These are phyloP conservation scores for Hemerocallis citrina DNA, from an alignment of 106 monocot genomes.

Conservation along the genomic window DNA sequence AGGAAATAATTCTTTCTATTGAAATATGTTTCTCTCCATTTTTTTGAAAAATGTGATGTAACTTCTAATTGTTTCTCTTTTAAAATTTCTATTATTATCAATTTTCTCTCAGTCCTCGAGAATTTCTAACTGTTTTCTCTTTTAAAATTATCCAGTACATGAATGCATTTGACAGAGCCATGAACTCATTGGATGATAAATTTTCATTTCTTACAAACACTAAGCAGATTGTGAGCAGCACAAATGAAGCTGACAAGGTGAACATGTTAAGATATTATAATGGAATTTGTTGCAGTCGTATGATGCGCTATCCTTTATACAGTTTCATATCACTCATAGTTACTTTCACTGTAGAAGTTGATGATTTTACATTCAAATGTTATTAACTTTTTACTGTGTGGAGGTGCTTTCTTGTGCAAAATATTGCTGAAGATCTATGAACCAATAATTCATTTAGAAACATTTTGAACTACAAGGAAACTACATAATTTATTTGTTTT, in stretches of 20 bases:
- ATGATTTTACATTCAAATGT: no score
- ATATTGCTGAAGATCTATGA: no score
- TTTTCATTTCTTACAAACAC: constrained; percentile 62
- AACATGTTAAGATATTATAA: neutral
- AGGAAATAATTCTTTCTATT: neutral
- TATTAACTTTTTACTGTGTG: no score
- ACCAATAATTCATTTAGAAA: no score
- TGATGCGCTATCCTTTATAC: no score
- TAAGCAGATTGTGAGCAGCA: constrained; percentile 86
- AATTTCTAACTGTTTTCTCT: neutral
- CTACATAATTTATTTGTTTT: no score
- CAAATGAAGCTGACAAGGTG: constrained; percentile 83
- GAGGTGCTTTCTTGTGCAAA: no score
- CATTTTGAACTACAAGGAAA: no score
- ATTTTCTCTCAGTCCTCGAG: neutral
- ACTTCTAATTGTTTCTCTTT: constrained; percentile 3
- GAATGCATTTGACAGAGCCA: constrained; percentile 90
- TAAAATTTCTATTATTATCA: neutral
- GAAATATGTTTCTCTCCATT: neutral
- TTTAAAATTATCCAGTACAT: constrained; percentile 45
- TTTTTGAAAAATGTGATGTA: neutral
- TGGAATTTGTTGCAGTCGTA: no score
- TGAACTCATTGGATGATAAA: constrained; percentile 77
- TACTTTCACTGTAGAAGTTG: no score
- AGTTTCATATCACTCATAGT: no score